Base-by-base conservation (phyloP, 1,284 basidiomycete species). In the Ceratorhiza oryzae-sativae region DNA sequence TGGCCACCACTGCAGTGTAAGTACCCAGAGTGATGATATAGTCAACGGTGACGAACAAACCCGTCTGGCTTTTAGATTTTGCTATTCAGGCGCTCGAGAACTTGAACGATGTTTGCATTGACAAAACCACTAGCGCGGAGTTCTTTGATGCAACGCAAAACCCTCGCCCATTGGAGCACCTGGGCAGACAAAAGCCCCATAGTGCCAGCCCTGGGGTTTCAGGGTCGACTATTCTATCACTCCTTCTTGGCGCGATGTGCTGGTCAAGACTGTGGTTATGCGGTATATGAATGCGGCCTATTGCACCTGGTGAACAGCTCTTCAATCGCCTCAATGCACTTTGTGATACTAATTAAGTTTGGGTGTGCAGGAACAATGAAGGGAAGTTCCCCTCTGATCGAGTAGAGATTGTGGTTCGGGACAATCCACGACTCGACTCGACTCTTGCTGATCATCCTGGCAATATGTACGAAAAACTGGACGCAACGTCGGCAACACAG, bases 1-100 rank as follows among this genome's bases (percentile, higher is more conserved):
- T 93, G 92, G 93, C 93, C 93, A 5, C 92, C 92, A n/a, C 92
- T 94, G 77, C 90, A 92, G 75, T 90, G 63, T 67, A 15, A 56
- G 51, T 55, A 13, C 5, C 45, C 20, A 5, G 4, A 48, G 20
- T 18, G 5, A 8, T 5, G 15, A 6, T 4, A 48, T n/a, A 5
- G 45, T 20, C 15, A 6, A 6, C 13, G 45, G 45, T 20, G 9
- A 6, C 20, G 23, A 10, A 51, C 25, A 25, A 6, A n/a, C 20
- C 4, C 5, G 27, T 4, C 18, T 51, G 9, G 20, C 20, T 34
- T 20, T 10, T 41, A 67, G 63, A 93, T 79, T 91, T 96, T 75
- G 83, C 88, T 12, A 85, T 97, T 63, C 84, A 90, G 75, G 94
- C 94, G 0, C 86, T 97, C 18, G 85, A 87, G 56, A 86, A 85